Base-by-base conservation (phyloP, 2,329 filamentous ascomycete genomes). In the Saccharata proteae region DNA sequence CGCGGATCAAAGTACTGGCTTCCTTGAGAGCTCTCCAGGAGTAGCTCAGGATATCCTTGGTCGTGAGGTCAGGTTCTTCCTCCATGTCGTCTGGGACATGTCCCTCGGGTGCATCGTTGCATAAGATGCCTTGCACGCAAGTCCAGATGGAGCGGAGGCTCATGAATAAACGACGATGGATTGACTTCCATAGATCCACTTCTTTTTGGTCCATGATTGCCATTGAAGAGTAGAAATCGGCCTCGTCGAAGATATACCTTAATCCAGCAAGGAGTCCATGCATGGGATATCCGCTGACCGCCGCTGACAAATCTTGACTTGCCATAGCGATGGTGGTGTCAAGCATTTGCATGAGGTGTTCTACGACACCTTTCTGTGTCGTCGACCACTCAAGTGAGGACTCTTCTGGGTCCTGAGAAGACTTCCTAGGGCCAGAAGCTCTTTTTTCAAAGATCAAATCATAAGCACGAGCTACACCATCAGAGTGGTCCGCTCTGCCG, bases 1-100 rank as follows among this genome's bases (percentile, higher is more conserved):
- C 46, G 11, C 58, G 71, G 52, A 88, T 64, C 4, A 92, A 59
- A 34, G 83, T 75, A 52, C 84, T 90, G 15, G 86, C 83, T 57
- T 98, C 90, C 39, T 93, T 88, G n/a, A 94, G 66, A 5, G 85
- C 83, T 44, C 90, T 74, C 69, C 93, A 98, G 39, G 85, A 93
- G 53, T 90, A 98, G 41, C 88, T 96, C 27, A 98, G 58, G 12
- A 93, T 69, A 44, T 92, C 84, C 49, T 94, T 96, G 1, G 84
- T 85, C 30, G 80, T 77, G 2, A 84, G 65, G 1, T 77, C 80
- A 4, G 78, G 69, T 11, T 72, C 60, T 19, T 80, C 77, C 32
- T 80, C 73, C n/a, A 83, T 54, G 16, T 88, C 81, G 30, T 86
- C 75, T 0, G 77, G 79, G 3, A 83, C 62, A 51, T 90, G 77